Evolutionary conservation across 371 early-diverging fungal genomes (phyloP).

Genomic region (Lichtheimia ramosa): DNA sequence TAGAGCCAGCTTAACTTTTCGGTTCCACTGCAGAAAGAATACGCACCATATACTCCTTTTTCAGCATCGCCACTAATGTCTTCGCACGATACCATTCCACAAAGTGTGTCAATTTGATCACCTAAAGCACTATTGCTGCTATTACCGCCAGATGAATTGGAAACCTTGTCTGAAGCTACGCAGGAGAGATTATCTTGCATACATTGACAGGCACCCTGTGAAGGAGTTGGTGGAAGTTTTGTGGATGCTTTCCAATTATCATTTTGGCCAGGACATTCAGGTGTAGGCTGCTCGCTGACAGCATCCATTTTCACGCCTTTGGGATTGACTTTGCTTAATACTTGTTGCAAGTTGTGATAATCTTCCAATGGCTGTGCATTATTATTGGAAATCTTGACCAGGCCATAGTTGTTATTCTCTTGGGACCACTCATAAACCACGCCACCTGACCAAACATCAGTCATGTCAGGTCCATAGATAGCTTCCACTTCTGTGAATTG

Average conservation of each 20-base stretch:
- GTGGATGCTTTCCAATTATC: conserved; percentile 60
- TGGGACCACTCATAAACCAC: conserved; percentile 82
- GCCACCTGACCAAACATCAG: conserved; percentile 69
- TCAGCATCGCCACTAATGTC: conserved; percentile 56
- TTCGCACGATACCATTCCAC: conserved; percentile 51
- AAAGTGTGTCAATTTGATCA: conserved; percentile 48
- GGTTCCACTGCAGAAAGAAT: conserved; percentile 50
- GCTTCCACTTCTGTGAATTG: conserved; percentile 60
- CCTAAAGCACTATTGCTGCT: conserved; percentile 17
- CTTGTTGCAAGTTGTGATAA: conserved; percentile 46
- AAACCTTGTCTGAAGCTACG: conserved; percentile 49
- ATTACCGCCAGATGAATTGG: conserved; percentile 19
- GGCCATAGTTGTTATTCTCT: conserved; percentile 78
- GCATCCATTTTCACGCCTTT: conserved; percentile 50
- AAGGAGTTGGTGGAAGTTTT: conserved; percentile 71
- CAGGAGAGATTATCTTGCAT: conserved; percentile 67
- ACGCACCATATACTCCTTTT: conserved; percentile 56
- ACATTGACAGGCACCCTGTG: conserved; percentile 65
- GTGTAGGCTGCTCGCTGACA: conserved; percentile 30
- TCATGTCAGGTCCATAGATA: conserved; percentile 73
- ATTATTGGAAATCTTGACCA: conserved; percentile 56
- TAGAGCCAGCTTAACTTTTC: conserved; percentile 56
- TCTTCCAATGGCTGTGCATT: conserved; percentile 46
- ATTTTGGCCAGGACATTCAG: conserved; percentile 56
- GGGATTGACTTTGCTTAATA: conserved; percentile 40